Conservation (phyloP, 768 basidiomycete species). For the Macrocybe gigantea region DNA sequence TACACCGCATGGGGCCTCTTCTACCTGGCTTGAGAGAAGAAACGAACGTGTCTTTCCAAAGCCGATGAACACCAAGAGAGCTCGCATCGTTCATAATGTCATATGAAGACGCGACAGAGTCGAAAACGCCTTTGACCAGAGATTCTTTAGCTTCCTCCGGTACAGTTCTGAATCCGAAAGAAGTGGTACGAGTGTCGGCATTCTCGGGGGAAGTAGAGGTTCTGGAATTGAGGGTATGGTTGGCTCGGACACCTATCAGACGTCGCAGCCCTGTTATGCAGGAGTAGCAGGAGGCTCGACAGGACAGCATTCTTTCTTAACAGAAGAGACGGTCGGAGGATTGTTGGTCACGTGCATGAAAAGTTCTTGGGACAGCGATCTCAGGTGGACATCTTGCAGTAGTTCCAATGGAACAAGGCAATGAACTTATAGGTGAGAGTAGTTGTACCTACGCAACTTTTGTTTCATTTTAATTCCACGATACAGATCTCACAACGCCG, state of each 20-base stretch:
- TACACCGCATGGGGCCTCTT: slow-evolving; percentile 69
- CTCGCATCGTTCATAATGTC: slow-evolving; percentile 99
- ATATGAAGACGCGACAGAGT: slow-evolving; percentile 92
- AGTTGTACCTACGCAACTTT: too few relatives aligned
- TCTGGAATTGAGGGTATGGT: too few relatives aligned
- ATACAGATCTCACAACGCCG: neutral
- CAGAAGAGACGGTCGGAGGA: neutral
- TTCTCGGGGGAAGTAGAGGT: slow-evolving; percentile 2
- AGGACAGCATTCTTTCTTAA: neutral
- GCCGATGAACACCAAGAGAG: slow-evolving; percentile 89
- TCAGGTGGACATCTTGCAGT: too few relatives aligned
- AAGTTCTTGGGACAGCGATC: too few relatives aligned
- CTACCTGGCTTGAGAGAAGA: slow-evolving; percentile 69
- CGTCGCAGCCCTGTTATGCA: too few relatives aligned
- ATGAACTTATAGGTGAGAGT: too few relatives aligned
- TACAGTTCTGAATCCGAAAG: slow-evolving; percentile 92
- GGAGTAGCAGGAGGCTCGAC: too few relatives aligned
- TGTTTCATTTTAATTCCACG: too few relatives aligned
- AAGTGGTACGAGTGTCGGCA: slow-evolving; percentile 47
- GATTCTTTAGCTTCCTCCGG: slow-evolving; percentile 84
- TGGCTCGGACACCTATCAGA: too few relatives aligned
- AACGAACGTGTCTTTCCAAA: slow-evolving; percentile 96
- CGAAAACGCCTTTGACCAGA: slow-evolving; percentile 90
- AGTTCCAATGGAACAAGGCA: too few relatives aligned
- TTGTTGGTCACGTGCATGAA: neutral